Evolutionary conservation across 164 flowering plant genomes (phyloP), one percentile per base, ranked within the genome.

Genomic region (Aristolochia californica): DNA sequence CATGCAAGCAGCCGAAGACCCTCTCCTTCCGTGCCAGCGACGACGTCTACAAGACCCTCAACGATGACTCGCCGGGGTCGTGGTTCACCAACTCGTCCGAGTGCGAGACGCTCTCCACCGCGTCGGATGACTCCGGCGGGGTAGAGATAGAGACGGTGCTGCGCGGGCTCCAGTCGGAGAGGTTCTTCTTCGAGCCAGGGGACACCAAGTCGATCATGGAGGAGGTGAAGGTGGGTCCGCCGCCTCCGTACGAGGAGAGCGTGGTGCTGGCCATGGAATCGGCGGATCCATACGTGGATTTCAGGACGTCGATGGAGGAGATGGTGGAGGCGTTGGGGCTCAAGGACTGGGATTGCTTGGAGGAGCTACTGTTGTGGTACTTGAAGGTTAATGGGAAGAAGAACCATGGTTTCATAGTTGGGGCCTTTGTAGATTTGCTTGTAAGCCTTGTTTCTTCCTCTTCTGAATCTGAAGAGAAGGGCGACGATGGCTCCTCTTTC

Each of bases 391-490:
- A 90, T 65, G 87, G 67, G 11, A 76, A 75, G 66, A 72, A 45
- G 30, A 80, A 77, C 43, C 95, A 90, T 68, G 82, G 80, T 15
- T 79, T 66, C 45, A 84, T 89, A 2, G 65, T 87, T 26, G 83
- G 74, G 10, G 97, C 97, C 14, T 90, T 90, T 60, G 84, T 86
- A 45, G 97, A 86, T 76, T 72, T 86, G 70, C 70, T 86, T n/a
- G 62, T 82, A 34, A 66, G 70, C 28, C 59, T 62, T 18, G 59
- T 57, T 5, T 30, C 40, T 7, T 34, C 40, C 40, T 3, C 40
- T 12, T 34, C 10, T 12, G 40, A 34, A 34, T 34, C 40, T 2
- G 40, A 34, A 34, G 40, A 34, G 5, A 28, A 28, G 7, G 30
- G 30, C 4, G 30, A 28, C 30, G 30, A 2, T 7, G 30, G 2